Evolutionary conservation across 192 early-diverging fungal species (phyloP).

Genomic region (Thoreauomyces humboldtii): DNA sequence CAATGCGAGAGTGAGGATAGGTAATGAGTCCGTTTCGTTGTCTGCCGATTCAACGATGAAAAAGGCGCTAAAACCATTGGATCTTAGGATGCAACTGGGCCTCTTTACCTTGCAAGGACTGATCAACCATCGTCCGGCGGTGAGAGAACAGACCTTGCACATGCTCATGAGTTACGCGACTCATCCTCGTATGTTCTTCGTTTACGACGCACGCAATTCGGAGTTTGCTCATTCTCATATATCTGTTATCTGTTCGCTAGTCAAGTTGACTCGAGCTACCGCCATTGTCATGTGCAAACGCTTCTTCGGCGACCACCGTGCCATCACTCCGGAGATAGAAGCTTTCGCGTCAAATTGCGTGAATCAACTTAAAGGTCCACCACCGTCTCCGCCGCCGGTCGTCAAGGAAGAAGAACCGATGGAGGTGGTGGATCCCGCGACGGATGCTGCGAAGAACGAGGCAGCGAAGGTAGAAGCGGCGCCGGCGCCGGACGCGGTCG

Average conservation of each 20-base stretch:
- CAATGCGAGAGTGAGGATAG: slow-evolving; percentile 53
- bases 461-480: slow-evolving; percentile 28
- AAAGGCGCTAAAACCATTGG: too few species aligned
- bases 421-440: neutral
- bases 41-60: slow-evolving; percentile 23
- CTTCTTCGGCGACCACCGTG: slow-evolving; percentile 57
- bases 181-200: slow-evolving; percentile 41
- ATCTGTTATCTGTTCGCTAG: slow-evolving; percentile 14
- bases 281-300: slow-evolving; percentile 61
- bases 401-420: neutral
- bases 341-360: slow-evolving; percentile 38
- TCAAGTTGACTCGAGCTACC: slow-evolving; percentile 47
- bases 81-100: slow-evolving; percentile 55
- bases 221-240: slow-evolving; percentile 8
- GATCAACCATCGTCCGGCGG: slow-evolving; percentile 53
- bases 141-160: slow-evolving; percentile 51
- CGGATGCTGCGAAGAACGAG: neutral
- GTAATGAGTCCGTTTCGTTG: neutral
- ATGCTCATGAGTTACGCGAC: slow-evolving; percentile 55
- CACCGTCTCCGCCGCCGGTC: neutral
- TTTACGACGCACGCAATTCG: neutral
- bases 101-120: slow-evolving; percentile 62
- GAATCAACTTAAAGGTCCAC: neutral
- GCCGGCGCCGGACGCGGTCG: slow-evolving; percentile 2
- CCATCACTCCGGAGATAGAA: slow-evolving; percentile 44